phyloP scores from a whole-genome alignment of 192 early-diverging fungal species.

The Coemansia biformis region DNA sequence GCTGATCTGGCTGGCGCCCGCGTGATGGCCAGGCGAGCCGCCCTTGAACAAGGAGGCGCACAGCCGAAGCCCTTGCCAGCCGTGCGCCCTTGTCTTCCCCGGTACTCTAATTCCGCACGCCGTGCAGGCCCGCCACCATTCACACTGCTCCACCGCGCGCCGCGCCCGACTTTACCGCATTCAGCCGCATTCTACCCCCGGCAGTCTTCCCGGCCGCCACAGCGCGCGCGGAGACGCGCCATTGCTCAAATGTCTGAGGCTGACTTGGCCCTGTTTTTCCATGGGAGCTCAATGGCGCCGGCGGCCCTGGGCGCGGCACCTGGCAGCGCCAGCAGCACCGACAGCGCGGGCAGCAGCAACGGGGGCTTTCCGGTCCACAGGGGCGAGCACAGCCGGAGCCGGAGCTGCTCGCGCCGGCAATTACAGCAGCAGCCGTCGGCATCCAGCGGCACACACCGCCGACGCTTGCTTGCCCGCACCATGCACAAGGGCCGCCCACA shows the following conservation, averaged over 20 bases:
- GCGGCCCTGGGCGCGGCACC: slow-evolving; percentile 3
- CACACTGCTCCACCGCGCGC: no score
- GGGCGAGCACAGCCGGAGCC: neutral
- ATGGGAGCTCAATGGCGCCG: slow-evolving; percentile 2
- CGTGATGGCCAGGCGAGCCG: no score
- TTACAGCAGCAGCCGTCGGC: slow-evolving; percentile 12
- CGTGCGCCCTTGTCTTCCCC: no score
- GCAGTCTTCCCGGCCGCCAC: no score
- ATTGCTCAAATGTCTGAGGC: slow-evolving; percentile 3
- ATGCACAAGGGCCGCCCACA: slow-evolving; percentile 2
- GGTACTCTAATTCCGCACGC: no score
- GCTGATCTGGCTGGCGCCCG: no score
- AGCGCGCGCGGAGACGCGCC: no score
- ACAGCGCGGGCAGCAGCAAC: neutral
- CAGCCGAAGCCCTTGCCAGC: no score
- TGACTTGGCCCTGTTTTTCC: neutral
- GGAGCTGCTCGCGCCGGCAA: neutral
- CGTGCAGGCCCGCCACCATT: no score
- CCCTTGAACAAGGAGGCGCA: no score
- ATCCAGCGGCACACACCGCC: slow-evolving; percentile 18
- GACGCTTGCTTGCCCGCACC: slow-evolving; percentile 14
- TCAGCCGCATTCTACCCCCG: no score
- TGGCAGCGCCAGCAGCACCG: slow-evolving; percentile 6
- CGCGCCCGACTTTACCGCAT: no score
- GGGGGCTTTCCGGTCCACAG: neutral